Conservation (phyloP, 352 stramenopile genomes). For the Aphanomyces astaci region DNA sequence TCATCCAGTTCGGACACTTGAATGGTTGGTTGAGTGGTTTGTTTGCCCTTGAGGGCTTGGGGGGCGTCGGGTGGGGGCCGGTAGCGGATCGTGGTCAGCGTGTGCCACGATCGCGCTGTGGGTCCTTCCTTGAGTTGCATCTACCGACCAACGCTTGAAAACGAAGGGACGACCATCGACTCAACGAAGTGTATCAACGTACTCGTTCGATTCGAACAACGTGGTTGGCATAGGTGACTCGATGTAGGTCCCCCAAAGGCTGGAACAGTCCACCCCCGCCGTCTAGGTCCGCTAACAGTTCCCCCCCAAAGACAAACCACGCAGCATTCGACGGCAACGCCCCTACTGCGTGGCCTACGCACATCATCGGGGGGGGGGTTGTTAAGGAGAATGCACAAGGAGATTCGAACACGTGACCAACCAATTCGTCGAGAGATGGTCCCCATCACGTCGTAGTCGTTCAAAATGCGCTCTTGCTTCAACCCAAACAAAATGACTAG, state of each 20-base stretch:
- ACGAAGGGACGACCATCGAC: too few relatives aligned
- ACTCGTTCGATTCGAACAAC: conserved; percentile 4
- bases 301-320: conserved; percentile 52
- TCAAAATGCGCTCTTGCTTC: conserved; percentile 37
- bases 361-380: background rate
- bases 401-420: background rate
- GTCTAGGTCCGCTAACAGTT: conserved; percentile 29
- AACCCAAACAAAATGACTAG: conserved; percentile 60
- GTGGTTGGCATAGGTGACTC: background rate
- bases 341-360: conserved; percentile 8
- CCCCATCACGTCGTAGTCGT: conserved; percentile 50
- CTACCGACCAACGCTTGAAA: too few relatives aligned
- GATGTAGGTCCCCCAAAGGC: background rate
- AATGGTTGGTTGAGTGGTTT: background rate
- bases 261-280: conserved; percentile 34
- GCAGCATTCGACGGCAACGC: conserved; percentile 34
- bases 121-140: conserved; percentile 11
- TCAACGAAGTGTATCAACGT: too few relatives aligned
- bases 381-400: background rate
- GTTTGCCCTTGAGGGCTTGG: background rate
- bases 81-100: conserved; percentile 14
- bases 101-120: conserved; percentile 9
- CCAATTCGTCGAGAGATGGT: conserved; percentile 43
- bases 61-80: conserved; percentile 1
- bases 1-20: background rate